A percentile compares a stretch with the other conserved stretches of the same genome.
phyloP scores from a whole-genome alignment of 2,329 filamentous ascomycete genomes.

The Plenodomus lindquistii region DNA sequence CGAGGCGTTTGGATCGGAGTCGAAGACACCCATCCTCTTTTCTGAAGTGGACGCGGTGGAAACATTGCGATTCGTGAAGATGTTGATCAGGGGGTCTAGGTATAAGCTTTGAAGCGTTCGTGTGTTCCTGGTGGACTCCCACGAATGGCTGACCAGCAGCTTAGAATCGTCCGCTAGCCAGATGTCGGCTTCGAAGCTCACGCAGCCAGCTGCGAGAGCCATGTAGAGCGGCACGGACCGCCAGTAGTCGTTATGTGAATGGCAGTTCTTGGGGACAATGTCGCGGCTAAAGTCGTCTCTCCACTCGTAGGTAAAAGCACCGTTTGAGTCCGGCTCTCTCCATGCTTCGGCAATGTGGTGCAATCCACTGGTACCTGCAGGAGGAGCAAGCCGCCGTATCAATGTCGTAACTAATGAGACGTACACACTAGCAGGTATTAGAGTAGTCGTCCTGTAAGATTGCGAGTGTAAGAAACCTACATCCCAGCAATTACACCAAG shows the following conservation, averaged over 20 bases:
- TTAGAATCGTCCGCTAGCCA: conserved; percentile 29
- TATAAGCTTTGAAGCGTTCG: conserved; percentile 35
- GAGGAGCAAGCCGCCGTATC: conserved; percentile 24
- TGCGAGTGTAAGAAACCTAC: conserved; percentile 8
- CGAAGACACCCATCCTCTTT: conserved; percentile 55
- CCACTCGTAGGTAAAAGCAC: conserved; percentile 31
- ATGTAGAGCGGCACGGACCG: conserved; percentile 45
- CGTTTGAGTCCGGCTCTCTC: conserved; percentile 28
- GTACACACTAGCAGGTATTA: conserved; percentile 26
- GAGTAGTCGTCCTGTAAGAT: not conserved
- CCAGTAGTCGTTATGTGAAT: conserved; percentile 53
- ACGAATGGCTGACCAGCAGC: conserved; percentile 35
- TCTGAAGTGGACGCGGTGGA: conserved; percentile 18
- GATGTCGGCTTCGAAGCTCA: conserved; percentile 40
- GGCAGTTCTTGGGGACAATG: conserved; percentile 42
- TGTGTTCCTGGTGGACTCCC: conserved; percentile 16
- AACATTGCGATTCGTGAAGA: conserved; percentile 37
- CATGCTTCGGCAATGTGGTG: conserved; percentile 28
- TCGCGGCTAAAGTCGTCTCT: conserved; percentile 45
- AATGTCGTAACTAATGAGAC: conserved; percentile 25
- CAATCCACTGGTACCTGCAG: conserved; percentile 23
- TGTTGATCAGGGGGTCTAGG: conserved; percentile 47
- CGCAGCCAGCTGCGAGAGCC: conserved; percentile 46
- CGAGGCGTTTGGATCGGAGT: conserved; percentile 45
- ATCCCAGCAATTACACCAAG: conserved; percentile 24